These are phyloP conservation scores for Pseudoperonospora humuli DNA, from an alignment of 352 stramenopile genomes.

Conservation along the genomic window DNA sequence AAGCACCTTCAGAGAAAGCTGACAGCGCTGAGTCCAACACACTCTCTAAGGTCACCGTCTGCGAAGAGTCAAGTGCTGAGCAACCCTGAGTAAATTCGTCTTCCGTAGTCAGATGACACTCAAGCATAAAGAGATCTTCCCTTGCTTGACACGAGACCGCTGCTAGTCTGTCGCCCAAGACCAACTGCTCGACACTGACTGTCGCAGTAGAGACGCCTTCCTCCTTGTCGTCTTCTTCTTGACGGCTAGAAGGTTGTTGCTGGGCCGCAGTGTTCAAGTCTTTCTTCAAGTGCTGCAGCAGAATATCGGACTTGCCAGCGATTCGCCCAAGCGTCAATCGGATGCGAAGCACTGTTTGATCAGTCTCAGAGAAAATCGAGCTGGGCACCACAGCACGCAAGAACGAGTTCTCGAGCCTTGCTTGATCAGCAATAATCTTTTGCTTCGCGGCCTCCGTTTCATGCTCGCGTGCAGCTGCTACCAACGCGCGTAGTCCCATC, in stretches of 20 bases:
- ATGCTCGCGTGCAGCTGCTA: conserved; percentile 49
- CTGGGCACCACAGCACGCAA: conserved; percentile 56
- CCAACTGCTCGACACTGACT: conserved; percentile 40
- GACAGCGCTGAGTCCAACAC: conserved; percentile 48
- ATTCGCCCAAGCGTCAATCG: conserved; percentile 58
- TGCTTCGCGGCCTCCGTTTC: conserved; percentile 66
- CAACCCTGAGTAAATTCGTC: conserved; percentile 46
- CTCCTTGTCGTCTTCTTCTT: conserved; percentile 27
- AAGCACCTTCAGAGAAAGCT: conserved; percentile 47
- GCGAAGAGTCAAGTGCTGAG: conserved; percentile 35
- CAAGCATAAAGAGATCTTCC: conserved; percentile 67
- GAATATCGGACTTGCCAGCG: conserved; percentile 57
- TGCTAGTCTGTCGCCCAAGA: conserved; percentile 55
- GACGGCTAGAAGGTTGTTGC: conserved; percentile 7
- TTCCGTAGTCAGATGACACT: conserved; percentile 62
- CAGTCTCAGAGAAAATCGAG: conserved; percentile 64
- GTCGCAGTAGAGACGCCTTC: conserved; percentile 12
- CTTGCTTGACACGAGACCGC: conserved; percentile 51
- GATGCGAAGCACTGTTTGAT: conserved; percentile 66
- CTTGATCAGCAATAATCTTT: conserved; percentile 56
- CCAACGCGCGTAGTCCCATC: conserved; percentile 55
- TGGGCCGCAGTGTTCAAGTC: conserved; percentile 43
- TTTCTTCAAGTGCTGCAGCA: conserved; percentile 60
- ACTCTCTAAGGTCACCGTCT: conserved; percentile 37
- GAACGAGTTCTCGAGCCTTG: conserved; percentile 58